Base-by-base conservation (phyloP, 1,284 basidiomycete genomes). In the Ganoderma resinaceum region DNA sequence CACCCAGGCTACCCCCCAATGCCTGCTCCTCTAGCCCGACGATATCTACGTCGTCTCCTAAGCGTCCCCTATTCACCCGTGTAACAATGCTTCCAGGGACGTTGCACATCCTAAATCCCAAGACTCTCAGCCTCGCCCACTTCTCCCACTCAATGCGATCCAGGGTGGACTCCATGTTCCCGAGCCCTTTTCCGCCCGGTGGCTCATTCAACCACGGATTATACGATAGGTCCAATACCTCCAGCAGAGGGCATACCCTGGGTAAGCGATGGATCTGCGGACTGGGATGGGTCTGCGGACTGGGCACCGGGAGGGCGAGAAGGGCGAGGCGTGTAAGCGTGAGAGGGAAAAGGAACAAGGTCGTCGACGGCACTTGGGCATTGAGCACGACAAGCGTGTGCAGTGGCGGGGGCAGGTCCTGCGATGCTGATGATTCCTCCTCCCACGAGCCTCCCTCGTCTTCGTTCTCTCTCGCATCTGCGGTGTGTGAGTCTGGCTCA, bases 201-300 rank as follows among this genome's bases (percentile, higher is more conserved):
- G 65, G 67, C 3, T 72, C 53, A 33, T 70, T 69, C 37, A 93
- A 78, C 91, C 91, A 93, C 1, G 69, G 65, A 71, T 92, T 93
- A 75, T 85, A 91, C 0, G 91, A 92, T 33, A 93, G 76, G 75
- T 93, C 91, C 49, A 93, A 77, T 29, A 89, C 74, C 38, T 84
- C 80, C n/a, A 93, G 77, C 29, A 90, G 76, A 0, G 91, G 91
- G 73, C 89, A 91, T n/a, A 86, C 76, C 8, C 77, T 78, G 1
- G 89, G 86, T 31, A 93, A 77, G 65, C 88, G 82, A 70, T 88
- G 84, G 20, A 93, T 73, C 58, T 60, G 58, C 2, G 86, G 81
- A 26, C 88, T 77, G 0, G 79, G 82, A 70, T 88, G 84, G 18
- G 93, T 73, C 58, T 40, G 58, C 2, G 86, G 81, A 26, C 88